Conservation (phyloP, 805 yeast genomes). For the Suhomyces pyralidae region DNA sequence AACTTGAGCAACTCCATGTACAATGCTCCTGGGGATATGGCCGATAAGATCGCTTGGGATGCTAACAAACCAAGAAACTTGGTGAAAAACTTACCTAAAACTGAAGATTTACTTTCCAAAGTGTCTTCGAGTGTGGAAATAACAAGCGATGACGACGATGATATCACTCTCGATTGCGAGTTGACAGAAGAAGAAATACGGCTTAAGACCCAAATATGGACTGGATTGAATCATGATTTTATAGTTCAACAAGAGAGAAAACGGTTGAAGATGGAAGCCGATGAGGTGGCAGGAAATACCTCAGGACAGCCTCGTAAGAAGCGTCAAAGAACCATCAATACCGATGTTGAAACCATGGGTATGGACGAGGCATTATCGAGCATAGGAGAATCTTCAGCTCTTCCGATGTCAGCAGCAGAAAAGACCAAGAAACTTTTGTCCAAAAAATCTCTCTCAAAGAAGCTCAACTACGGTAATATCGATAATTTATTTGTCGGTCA, state of each 20-base stretch:
- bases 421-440: slow-evolving; percentile 74
- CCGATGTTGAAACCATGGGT: slow-evolving; percentile 25
- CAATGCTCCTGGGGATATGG: slow-evolving; percentile 13
- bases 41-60: slow-evolving; percentile 16
- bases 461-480: slow-evolving; percentile 84
- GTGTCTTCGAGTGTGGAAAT: slow-evolving; percentile 61
- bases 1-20: slow-evolving; percentile 20
- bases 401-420: slow-evolving; percentile 63
- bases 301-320: slow-evolving; percentile 42
- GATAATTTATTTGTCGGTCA: slow-evolving; percentile 42
- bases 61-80: slow-evolving; percentile 46
- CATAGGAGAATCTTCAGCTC: slow-evolving; percentile 41
- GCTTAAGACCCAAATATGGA: slow-evolving; percentile 84
- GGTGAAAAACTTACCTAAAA: slow-evolving; percentile 51
- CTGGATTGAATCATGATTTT: slow-evolving; percentile 83
- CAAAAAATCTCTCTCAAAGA: slow-evolving; percentile 76
- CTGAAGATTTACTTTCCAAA: slow-evolving; percentile 49
- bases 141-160: slow-evolving; percentile 74
- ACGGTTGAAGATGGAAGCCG: slow-evolving; percentile 80
- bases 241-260: slow-evolving; percentile 82
- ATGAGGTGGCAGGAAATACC: slow-evolving; percentile 75
- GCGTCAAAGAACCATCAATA: slow-evolving; percentile 28
- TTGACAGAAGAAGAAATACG: slow-evolving; percentile 67
- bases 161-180: slow-evolving; percentile 61
- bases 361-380: slow-evolving; percentile 33